Evolutionary conservation across 75 land plant genomes (phyloP).

Genomic region (Pinus albicaulis): DNA sequence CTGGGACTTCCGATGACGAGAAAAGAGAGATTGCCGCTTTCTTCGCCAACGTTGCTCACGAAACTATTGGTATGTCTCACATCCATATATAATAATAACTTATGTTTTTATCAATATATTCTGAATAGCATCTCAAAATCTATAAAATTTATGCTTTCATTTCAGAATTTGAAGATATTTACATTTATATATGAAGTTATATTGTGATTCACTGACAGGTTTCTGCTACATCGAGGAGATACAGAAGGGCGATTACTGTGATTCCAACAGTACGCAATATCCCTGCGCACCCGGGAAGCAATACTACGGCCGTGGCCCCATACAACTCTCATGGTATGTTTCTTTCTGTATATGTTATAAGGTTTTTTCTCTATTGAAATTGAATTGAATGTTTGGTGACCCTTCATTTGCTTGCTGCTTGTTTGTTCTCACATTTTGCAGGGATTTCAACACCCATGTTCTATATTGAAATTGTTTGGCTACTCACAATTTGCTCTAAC

Average conservation of each 20-base stretch:
- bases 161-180: too few relatives aligned
- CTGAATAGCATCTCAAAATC: too few relatives aligned
- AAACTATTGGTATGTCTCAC: conserved; percentile 43
- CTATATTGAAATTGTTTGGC: too few relatives aligned
- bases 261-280: background rate
- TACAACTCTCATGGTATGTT: too few relatives aligned
- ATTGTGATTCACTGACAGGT: background rate
- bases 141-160: too few relatives aligned
- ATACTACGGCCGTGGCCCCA: background rate
- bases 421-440: background rate
- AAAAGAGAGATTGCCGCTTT: conserved; percentile 64
- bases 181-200: background rate
- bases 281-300: background rate
- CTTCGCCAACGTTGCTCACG: conserved; percentile 55
- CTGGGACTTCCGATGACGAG: conserved; percentile 18
- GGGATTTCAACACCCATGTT: background rate
- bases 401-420: too few relatives aligned
- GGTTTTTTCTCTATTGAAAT: too few relatives aligned
- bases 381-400: too few relatives aligned
- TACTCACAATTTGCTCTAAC: background rate
- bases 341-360: too few relatives aligned
- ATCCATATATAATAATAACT: too few relatives aligned
- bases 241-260: background rate
- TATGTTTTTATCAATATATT: too few relatives aligned
- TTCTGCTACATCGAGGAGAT: background rate